Percentiles rank a stretch among this genome's conserved stretches.
These are phyloP conservation scores for Tulasnella sp. DNA, from an alignment of 768 basidiomycete species.

Conservation along the genomic window DNA sequence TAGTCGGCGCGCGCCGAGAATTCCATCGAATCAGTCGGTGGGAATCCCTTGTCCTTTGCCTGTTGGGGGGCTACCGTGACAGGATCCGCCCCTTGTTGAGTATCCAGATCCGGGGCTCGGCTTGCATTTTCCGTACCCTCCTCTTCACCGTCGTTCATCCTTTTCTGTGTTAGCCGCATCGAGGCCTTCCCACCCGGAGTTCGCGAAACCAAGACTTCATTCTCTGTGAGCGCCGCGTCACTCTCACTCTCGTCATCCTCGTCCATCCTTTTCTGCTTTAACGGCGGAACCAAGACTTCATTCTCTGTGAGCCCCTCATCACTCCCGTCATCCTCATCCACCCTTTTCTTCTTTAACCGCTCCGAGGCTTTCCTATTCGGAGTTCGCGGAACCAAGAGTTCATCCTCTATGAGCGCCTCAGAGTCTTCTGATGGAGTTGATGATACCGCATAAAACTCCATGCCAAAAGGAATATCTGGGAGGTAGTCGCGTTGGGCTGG, in stretches of 20 bases:
- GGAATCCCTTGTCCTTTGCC: constrained; percentile 1
- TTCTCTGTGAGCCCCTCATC: background rate
- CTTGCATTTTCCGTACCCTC: background rate
- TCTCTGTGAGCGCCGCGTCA: background rate
- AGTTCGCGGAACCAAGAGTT: too few species aligned
- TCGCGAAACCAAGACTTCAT: background rate
- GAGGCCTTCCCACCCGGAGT: background rate
- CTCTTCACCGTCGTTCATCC: background rate
- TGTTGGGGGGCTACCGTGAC: background rate
- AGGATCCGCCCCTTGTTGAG: background rate
- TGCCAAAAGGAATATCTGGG: background rate
- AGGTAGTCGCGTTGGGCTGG: background rate
- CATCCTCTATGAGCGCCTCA: too few species aligned
- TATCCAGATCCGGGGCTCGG: too few species aligned
- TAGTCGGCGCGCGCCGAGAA: background rate
- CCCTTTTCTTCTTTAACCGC: too few species aligned
- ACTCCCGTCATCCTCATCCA: background rate
- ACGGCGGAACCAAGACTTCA: background rate
- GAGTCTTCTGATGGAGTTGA: background rate
- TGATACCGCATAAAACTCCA: background rate
- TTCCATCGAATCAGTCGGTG: background rate
- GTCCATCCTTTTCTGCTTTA: background rate
- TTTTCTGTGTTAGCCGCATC: background rate
- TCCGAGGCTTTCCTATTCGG: too few species aligned
- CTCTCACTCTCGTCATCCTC: background rate